These are phyloP conservation scores for Phaeophleospora eucalypticola DNA, from an alignment of 2,329 filamentous ascomycete species.

Conservation along the genomic window DNA sequence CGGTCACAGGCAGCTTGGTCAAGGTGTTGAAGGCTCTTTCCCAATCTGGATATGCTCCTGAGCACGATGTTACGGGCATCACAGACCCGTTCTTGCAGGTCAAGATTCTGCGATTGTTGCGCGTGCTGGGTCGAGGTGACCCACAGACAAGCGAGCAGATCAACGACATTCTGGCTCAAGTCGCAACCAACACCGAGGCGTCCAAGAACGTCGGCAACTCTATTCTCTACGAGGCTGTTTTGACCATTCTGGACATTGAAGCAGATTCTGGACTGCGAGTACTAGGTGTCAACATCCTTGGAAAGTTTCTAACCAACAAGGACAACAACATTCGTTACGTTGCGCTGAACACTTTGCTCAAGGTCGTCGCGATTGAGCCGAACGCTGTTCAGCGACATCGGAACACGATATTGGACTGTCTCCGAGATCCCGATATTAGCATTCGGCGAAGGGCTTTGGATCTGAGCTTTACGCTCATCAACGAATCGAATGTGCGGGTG, in stretches of 20 bases:
- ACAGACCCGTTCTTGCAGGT: slow-evolving; percentile 93
- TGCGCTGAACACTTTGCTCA: slow-evolving; percentile 92
- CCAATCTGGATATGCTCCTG: slow-evolving; percentile 92
- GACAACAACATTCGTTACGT: slow-evolving; percentile 99
- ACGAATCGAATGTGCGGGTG: slow-evolving; percentile 91
- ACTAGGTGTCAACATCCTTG: slow-evolving; percentile 93
- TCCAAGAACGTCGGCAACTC: slow-evolving; percentile 98
- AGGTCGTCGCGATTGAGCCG: slow-evolving; percentile 95
- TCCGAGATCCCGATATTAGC: slow-evolving; percentile 96
- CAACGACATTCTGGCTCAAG: slow-evolving; percentile 89
- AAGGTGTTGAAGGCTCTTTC: slow-evolving; percentile 88
- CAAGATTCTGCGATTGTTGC: slow-evolving; percentile 83
- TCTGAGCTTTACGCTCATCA: slow-evolving; percentile 96
- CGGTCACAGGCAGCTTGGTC: slow-evolving; percentile 78
- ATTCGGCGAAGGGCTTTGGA: slow-evolving; percentile 93
- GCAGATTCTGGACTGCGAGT: slow-evolving; percentile 93
- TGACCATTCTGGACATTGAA: slow-evolving; percentile 96
- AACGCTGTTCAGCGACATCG: slow-evolving; percentile 96
- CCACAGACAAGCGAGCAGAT: slow-evolving; percentile 88
- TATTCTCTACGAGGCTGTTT: slow-evolving; percentile 93
- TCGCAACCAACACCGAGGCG: slow-evolving; percentile 95
- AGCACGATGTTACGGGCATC: slow-evolving; percentile 97
- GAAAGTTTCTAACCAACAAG: slow-evolving; percentile 96
- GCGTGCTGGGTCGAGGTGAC: slow-evolving; percentile 83
- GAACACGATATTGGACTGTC: slow-evolving; percentile 94